Base-by-base conservation (phyloP, 2,329 filamentous ascomycete species). In the Paraconiothyrium brasiliense region DNA sequence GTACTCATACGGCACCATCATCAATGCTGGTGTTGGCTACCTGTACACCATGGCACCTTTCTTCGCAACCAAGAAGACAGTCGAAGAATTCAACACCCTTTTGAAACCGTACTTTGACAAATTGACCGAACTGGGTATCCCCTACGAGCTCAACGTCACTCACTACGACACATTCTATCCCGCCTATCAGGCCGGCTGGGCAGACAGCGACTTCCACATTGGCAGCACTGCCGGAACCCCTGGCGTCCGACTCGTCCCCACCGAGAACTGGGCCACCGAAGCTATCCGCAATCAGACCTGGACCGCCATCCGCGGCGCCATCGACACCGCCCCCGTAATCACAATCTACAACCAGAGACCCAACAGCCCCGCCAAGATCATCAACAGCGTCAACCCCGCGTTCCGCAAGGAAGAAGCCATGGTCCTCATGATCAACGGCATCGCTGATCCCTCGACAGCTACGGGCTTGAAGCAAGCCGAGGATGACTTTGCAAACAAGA, bases 161-260 rank as follows among this genome's bases (percentile, higher is more conserved):
- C 50, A n/a, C 49, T 69, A 73, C 56, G 65, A 72, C 51, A 70
- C 65, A 20, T 66, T 75, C 54, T 74, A 74, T 52, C 67, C 69
- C 14, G 74, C 72, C 1, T 78, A 75, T 52, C 74, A 75, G 55
- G 67, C 61, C 20, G 73, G 72, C 8, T 76, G 73, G 10, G 71
- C 57, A 9, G 49, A 57, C 0, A 62, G 71, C 5, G 67, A 74
- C 46, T 70, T 68, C 32, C 52, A 65, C 1, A 69, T 78, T 27
- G 79, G 79, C 9, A 66, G 64, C 7, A 66, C 68, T 4, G 72
- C 69, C 13, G 61, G 76, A 2, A 73, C 75, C 6, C 73, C 75
- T 16, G 69, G 67, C 0, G 78, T 74, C 39, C 76, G 78, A 11
- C 66, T 82, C 4, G 58, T 82, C 0, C 78, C 79, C 4, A 65